phyloP scores from a whole-genome alignment of 1,139 yeast species.

The Suhomyces ambrosiae region DNA sequence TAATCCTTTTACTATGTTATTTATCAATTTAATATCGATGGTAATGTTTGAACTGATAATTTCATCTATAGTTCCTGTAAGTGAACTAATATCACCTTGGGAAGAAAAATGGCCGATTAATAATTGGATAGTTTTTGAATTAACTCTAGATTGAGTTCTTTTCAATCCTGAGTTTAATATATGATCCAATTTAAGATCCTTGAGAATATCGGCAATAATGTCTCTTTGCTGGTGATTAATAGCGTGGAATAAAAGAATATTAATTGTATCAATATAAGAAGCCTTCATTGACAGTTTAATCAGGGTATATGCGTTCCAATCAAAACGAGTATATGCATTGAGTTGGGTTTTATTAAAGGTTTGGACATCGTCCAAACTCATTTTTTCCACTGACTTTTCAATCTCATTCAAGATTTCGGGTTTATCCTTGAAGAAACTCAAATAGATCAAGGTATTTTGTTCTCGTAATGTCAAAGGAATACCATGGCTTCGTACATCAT shows the following conservation, averaged over 20 bases:
- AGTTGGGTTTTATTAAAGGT: background rate
- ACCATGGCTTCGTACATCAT: conserved; percentile 28
- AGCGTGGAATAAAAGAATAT: conserved; percentile 31
- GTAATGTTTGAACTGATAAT: conserved; percentile 3
- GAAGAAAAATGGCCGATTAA: conserved; percentile 10
- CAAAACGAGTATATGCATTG: conserved; percentile 19
- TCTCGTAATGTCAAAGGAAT: conserved; percentile 36
- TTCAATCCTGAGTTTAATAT: background rate
- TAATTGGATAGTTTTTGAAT: conserved; percentile 10
- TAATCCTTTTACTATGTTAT: conserved; percentile 20
- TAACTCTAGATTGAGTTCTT: conserved; percentile 2
- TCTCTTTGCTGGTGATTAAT: conserved; percentile 24
- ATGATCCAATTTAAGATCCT: conserved; percentile 8
- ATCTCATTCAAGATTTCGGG: conserved; percentile 21
- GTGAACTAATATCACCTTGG: background rate
- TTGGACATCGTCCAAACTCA: background rate
- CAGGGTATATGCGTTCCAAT: conserved; percentile 23
- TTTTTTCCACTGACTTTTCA: conserved; percentile 3
- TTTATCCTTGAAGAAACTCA: conserved; percentile 36
- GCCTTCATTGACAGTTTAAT: conserved; percentile 13
- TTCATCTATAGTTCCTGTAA: background rate
- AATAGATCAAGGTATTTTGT: conserved; percentile 31
- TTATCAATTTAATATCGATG: conserved; percentile 24
- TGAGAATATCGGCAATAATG: conserved; percentile 16
- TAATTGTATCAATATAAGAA: conserved; percentile 19